These are phyloP conservation scores for Leccinum griseonigrum DNA, from an alignment of 1,284 basidiomycete species.

Conservation along the genomic window DNA sequence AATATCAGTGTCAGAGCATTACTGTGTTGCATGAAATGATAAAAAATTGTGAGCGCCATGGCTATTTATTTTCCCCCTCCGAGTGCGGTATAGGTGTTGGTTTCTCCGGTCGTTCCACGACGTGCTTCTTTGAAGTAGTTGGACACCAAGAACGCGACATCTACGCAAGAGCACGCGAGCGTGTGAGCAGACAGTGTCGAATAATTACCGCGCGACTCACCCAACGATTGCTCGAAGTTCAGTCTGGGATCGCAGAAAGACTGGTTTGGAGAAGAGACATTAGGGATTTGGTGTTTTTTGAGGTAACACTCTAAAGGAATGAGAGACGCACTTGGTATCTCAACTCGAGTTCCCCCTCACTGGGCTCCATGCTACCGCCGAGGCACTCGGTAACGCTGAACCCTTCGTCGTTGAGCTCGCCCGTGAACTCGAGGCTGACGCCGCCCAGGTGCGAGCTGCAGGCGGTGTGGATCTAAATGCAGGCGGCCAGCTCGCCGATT, in stretches of 20 bases:
- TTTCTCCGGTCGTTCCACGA: conserved; percentile 31
- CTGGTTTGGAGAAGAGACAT: conserved; percentile 30
- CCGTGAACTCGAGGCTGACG: conserved; percentile 96
- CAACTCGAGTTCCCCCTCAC: conserved; percentile 68
- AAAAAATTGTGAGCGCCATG: conserved; percentile 4
- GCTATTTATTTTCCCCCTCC: conserved; percentile 22
- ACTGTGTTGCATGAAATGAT: conserved; percentile 14
- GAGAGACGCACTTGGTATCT: conserved; percentile 61
- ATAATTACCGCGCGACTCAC: conserved; percentile 38
- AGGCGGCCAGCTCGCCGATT: conserved; percentile 82
- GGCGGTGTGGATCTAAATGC: conserved; percentile 76
- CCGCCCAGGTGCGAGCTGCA: conserved; percentile 81
- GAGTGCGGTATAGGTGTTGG: conserved; percentile 31
- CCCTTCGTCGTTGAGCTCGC: conserved; percentile 90
- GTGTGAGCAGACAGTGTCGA: neutral
- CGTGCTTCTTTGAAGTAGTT: conserved; percentile 74
- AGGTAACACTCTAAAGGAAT: neutral
- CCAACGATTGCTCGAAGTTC: conserved; percentile 81
- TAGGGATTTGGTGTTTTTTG: neutral
- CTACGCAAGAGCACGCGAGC: conserved; percentile 34
- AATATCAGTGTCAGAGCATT: neutral
- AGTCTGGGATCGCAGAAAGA: conserved; percentile 81
- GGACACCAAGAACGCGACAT: conserved; percentile 77
- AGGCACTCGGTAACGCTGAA: conserved; percentile 89
- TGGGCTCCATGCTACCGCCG: conserved; percentile 79